phyloP scores from a whole-genome alignment of 1,139 yeast genomes.

The Nadsonia starkeyi-henricii region DNA sequence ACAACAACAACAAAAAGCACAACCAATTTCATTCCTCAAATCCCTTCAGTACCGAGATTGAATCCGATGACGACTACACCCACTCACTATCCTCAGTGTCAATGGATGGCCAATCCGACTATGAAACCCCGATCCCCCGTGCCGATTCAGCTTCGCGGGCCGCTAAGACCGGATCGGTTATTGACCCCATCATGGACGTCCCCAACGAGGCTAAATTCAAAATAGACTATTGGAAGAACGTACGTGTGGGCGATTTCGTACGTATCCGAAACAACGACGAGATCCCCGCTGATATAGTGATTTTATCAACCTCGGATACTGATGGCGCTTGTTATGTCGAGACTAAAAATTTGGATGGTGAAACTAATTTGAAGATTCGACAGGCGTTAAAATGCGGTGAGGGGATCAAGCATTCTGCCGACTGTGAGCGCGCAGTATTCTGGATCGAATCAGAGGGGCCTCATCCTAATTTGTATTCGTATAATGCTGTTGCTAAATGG shows the following conservation, averaged over 20 bases:
- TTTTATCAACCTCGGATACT: constrained; percentile 67
- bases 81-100: neutral
- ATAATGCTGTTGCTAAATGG: constrained; percentile 66
- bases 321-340: constrained; percentile 91
- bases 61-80: neutral
- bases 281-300: constrained; percentile 80
- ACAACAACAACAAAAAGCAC: neutral
- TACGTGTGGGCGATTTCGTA: constrained; percentile 78
- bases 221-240: constrained; percentile 72
- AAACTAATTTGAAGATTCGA: constrained; percentile 76
- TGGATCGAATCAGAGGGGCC: constrained; percentile 90
- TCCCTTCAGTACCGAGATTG: neutral
- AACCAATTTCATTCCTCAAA: neutral
- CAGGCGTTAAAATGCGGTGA: constrained; percentile 58
- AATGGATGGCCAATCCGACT: neutral
- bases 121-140: neutral
- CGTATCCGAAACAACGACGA: constrained; percentile 78
- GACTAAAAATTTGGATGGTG: constrained; percentile 92
- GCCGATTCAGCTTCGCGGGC: neutral
- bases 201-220: constrained; percentile 36
- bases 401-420: constrained; percentile 48
- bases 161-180: constrained; percentile 16
- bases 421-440: constrained; percentile 56
- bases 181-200: constrained; percentile 20
- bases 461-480: constrained; percentile 62